Conservation (phyloP, 2,329 filamentous ascomycete genomes). For the Xylaria sp. region DNA sequence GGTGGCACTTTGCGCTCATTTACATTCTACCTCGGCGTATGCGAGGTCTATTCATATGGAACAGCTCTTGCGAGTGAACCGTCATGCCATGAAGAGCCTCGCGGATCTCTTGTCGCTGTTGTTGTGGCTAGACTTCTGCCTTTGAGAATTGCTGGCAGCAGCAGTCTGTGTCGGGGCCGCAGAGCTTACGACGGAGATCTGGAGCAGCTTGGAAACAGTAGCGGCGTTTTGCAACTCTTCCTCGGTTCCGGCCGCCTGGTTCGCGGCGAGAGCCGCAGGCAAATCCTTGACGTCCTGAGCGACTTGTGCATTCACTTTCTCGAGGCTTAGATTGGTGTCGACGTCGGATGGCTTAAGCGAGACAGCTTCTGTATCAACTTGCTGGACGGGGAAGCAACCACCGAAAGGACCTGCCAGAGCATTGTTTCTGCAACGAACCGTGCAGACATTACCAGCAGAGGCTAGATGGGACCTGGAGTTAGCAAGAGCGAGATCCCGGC, state of each 20-base stretch:
- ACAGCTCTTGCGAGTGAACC: constrained; percentile 12
- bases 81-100: constrained; percentile 32
- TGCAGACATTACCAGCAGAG: constrained; percentile 69
- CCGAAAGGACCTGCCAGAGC: constrained; percentile 67
- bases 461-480: constrained; percentile 46
- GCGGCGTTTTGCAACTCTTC: constrained; percentile 51
- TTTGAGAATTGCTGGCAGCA: constrained; percentile 17
- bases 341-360: constrained; percentile 60
- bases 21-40: neutral
- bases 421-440: constrained; percentile 69
- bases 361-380: constrained; percentile 57
- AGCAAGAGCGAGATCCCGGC: neutral
- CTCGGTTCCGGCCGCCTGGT: constrained; percentile 55
- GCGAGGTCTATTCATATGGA: constrained; percentile 20
- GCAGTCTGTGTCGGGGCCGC: constrained; percentile 50
- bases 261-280: constrained; percentile 57
- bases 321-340: constrained; percentile 58
- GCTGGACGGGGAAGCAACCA: constrained; percentile 68
- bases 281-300: constrained; percentile 64
- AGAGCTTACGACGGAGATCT: constrained; percentile 47
- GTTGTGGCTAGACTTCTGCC: constrained; percentile 11
- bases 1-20: neutral
- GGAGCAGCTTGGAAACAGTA: constrained; percentile 55
- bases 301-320: constrained; percentile 61
- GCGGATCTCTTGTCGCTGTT: constrained; percentile 36